Evolutionary conservation across 2,329 filamentous ascomycete genomes (phyloP).

Genomic region (Leptodontidium sp.): DNA sequence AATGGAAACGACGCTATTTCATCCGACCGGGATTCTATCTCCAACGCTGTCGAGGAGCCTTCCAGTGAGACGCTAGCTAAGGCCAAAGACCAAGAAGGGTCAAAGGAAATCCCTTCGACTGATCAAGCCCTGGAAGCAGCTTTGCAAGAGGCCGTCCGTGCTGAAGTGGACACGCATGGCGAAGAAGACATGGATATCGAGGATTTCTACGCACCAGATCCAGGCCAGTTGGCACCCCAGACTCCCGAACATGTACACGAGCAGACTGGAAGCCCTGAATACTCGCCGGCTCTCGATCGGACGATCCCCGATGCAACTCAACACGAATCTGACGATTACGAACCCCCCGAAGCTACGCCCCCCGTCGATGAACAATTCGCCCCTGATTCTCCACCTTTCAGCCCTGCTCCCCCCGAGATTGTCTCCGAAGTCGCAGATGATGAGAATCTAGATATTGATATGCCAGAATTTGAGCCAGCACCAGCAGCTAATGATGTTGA

Average conservation of each 20-base stretch:
- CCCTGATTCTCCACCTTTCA: conserved; percentile 52
- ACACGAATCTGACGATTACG: conserved; percentile 59
- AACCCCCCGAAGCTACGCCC: conserved; percentile 57
- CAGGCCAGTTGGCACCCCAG: conserved; percentile 28
- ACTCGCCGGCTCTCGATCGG: conserved; percentile 39
- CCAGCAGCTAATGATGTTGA: conserved; percentile 20
- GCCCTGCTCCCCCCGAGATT: conserved; percentile 49
- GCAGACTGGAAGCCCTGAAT: conserved; percentile 35
- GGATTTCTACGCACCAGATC: conserved; percentile 36
- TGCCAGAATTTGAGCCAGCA: conserved; percentile 40
- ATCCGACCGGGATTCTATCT: not conserved
- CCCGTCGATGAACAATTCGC: conserved; percentile 34
- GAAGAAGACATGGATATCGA: conserved; percentile 40
- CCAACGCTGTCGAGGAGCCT: not conserved
- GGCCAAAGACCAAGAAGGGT: not conserved
- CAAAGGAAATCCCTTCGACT: conserved; percentile 18
- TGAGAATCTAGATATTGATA: conserved; percentile 30
- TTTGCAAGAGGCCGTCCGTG: conserved; percentile 42
- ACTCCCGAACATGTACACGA: conserved; percentile 28
- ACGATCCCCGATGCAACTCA: conserved; percentile 31
- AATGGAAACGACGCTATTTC: not conserved
- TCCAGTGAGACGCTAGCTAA: conserved; percentile 4
- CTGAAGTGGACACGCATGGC: conserved; percentile 41
- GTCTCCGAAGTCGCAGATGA: conserved; percentile 38
- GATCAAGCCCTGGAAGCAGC: conserved; percentile 42